Percentiles rank a stretch among this genome's conserved stretches.
phyloP scores from a whole-genome alignment of 768 basidiomycete species.

The Filobasidium floriforme region DNA sequence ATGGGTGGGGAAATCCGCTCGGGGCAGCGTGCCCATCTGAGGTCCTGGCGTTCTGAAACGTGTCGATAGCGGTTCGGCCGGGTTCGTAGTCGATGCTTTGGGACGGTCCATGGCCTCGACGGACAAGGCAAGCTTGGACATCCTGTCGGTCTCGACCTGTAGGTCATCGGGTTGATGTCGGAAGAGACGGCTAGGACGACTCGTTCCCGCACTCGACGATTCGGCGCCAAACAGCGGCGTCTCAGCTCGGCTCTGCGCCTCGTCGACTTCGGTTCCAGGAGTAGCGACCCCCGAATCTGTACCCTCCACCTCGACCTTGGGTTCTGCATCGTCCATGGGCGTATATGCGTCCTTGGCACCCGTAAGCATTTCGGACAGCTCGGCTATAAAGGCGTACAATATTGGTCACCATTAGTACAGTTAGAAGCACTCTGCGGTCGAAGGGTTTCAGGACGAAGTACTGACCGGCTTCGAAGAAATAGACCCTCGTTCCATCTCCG shows the following conservation, averaged over 20 bases:
- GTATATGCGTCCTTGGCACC: slow-evolving; percentile 45
- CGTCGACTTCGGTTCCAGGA: neutral
- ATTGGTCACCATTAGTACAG: no score
- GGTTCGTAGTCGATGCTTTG: neutral
- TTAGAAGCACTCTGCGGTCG: no score
- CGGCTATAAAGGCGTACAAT: slow-evolving; percentile 51
- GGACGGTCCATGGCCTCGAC: neutral
- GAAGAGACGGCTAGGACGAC: neutral
- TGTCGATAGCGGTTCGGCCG: slow-evolving; percentile 15
- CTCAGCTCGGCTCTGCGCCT: neutral
- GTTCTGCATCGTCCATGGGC: slow-evolving; percentile 10
- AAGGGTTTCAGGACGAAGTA: no score
- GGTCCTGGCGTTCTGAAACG: slow-evolving; percentile 20
- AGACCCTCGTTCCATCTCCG: slow-evolving; percentile 93
- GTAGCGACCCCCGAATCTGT: neutral
- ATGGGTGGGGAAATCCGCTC: slow-evolving; percentile 6
- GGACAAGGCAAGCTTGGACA: neutral
- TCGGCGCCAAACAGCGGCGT: neutral
- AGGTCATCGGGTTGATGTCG: slow-evolving; percentile 4
- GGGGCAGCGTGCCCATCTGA: neutral
- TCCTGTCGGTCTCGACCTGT: slow-evolving; percentile 4
- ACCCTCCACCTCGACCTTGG: slow-evolving; percentile 14
- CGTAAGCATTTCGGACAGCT: slow-evolving; percentile 71
- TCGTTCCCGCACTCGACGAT: neutral
- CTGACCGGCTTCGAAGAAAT: slow-evolving; percentile 84